A percentile compares a stretch with the other conserved stretches of the same genome.
Evolutionary conservation across 2,329 filamentous ascomycete genomes (phyloP).

Genomic region (Colletotrichum liaoningense): DNA sequence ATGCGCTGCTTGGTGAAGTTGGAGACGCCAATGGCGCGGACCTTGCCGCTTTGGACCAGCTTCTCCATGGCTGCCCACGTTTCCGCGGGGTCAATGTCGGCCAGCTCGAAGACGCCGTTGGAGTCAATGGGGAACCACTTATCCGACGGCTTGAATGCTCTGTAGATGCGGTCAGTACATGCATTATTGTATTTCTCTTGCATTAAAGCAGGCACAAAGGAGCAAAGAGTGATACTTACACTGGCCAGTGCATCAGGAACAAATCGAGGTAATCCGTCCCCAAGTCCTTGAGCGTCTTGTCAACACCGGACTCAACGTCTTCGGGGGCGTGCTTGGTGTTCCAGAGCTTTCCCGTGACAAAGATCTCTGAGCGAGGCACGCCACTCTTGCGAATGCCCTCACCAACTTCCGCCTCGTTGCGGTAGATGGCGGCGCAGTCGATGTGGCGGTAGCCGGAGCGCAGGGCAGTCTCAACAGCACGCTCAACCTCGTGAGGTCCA

Average conservation of each 20-base stretch:
- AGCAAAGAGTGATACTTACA: constrained; percentile 36
- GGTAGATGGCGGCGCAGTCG: constrained; percentile 60
- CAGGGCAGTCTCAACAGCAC: constrained; percentile 60
- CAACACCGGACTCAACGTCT: constrained; percentile 59
- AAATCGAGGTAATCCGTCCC: constrained; percentile 64
- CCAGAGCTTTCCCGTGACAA: constrained; percentile 72
- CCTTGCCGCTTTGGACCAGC: constrained; percentile 51
- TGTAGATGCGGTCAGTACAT: constrained; percentile 40
- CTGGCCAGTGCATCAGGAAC: constrained; percentile 63
- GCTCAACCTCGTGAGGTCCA: constrained; percentile 55
- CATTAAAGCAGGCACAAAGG: too few relatives aligned
- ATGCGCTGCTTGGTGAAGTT: constrained; percentile 59
- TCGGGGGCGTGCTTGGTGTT: constrained; percentile 64
- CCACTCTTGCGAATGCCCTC: constrained; percentile 53
- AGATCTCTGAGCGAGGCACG: constrained; percentile 52
- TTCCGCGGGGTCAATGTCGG: constrained; percentile 57
- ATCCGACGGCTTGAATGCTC: constrained; percentile 65
- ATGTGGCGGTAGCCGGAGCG: constrained; percentile 57
- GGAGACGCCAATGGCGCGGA: constrained; percentile 60
- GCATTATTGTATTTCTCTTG: not conserved
- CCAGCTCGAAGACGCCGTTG: constrained; percentile 74
- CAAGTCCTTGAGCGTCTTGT: constrained; percentile 61
- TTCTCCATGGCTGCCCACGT: constrained; percentile 54
- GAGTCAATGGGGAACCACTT: constrained; percentile 55
- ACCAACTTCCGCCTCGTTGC: constrained; percentile 56